Evolutionary conservation across 148 eudicot genomes (phyloP).

Genomic region (Rhododendron molle): DNA sequence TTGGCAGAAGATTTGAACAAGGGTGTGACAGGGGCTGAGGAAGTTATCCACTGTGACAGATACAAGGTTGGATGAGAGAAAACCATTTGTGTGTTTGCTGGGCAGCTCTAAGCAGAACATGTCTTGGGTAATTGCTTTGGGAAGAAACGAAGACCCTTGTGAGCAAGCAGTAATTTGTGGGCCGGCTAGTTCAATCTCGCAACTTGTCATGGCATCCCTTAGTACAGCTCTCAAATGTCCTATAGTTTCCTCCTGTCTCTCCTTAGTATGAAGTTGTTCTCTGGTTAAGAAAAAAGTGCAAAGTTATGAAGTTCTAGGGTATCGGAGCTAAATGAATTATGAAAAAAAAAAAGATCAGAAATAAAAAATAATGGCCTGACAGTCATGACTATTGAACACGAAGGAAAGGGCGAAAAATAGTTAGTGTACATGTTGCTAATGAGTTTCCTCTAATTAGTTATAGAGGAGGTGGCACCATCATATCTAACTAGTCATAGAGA

Average conservation of each 20-base stretch:
- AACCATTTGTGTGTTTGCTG: conserved; percentile 17
- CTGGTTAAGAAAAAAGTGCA: conserved; percentile 6
- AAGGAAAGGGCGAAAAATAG: neutral
- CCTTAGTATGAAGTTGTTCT: conserved; percentile 30
- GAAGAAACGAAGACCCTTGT: conserved; percentile 42
- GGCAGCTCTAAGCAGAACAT: conserved; percentile 31
- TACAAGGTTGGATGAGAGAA: conserved; percentile 12
- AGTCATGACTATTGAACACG: neutral
- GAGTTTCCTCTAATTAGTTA: neutral
- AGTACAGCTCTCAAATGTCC: conserved; percentile 27
- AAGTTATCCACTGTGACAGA: conserved; percentile 46
- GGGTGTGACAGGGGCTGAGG: conserved; percentile 60
- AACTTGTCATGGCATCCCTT: conserved; percentile 34
- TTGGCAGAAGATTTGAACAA: conserved; percentile 48
- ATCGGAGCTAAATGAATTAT: neutral
- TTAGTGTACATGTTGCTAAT: neutral
- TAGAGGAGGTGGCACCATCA: neutral
- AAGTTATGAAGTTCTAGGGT: neutral
- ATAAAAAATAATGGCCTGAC: neutral
- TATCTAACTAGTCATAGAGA: neutral
- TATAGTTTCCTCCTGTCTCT: conserved; percentile 45
- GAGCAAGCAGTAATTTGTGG: conserved; percentile 42
- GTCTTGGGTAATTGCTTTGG: conserved; percentile 38
- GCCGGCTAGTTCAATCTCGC: conserved; percentile 47
- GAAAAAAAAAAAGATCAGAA: neutral